Evolutionary conservation across 805 yeast species (phyloP).

Genomic region (Zygosaccharomyces kombuchaensis): DNA sequence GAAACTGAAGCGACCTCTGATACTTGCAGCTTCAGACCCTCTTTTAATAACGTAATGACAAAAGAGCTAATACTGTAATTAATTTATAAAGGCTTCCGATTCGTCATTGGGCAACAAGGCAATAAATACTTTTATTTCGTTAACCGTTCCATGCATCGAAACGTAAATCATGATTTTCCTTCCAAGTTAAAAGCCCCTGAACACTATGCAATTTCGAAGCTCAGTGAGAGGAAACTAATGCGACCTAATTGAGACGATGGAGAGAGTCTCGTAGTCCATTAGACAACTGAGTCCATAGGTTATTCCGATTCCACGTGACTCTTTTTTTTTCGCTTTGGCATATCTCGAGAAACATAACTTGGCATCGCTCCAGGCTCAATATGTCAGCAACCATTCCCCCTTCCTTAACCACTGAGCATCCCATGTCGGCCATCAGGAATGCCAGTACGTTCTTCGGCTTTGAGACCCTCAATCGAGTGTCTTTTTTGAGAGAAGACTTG

Average conservation of each 20-base stretch:
- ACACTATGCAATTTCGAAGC: background rate
- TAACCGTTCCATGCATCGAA: background rate
- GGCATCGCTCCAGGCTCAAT: background rate
- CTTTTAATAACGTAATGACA: too few relatives aligned
- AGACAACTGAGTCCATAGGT: background rate
- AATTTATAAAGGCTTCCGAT: too few relatives aligned
- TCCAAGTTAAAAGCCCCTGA: background rate
- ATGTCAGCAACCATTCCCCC: background rate
- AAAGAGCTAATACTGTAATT: too few relatives aligned
- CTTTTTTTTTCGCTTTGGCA: background rate
- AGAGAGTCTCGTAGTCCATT: background rate
- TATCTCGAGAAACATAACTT: background rate
- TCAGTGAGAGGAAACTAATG: background rate
- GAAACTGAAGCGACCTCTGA: too few relatives aligned
- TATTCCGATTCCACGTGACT: background rate
- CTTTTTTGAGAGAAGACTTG: constrained; percentile 50
- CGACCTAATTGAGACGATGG: background rate
- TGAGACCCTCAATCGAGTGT: constrained; percentile 50
- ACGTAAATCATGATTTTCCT: constrained; percentile 2
- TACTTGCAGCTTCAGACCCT: too few relatives aligned
- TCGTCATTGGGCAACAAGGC: too few relatives aligned
- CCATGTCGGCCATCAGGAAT: constrained; percentile 7
- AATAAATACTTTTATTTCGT: background rate
- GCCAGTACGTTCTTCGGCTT: constrained; percentile 39
- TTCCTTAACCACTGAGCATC: background rate